These are phyloP conservation scores for Penicillium sp. DNA, from an alignment of 2,329 filamentous ascomycete species.

Conservation along the genomic window DNA sequence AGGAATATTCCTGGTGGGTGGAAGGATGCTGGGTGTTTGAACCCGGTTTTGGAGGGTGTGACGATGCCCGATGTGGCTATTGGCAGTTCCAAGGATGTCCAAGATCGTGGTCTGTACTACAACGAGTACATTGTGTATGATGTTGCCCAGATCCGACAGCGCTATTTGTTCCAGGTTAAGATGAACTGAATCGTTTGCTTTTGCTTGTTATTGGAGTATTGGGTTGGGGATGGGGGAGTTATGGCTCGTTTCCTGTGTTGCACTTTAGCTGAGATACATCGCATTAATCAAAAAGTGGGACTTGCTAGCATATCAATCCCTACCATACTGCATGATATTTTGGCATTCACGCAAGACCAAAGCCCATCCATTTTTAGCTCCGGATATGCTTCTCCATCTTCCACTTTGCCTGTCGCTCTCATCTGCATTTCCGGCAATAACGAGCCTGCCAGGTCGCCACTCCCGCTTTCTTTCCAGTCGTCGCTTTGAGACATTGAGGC, in stretches of 20 bases:
- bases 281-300: too few species aligned
- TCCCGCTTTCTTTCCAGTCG: too few species aligned
- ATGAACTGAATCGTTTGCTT: constrained; percentile 27
- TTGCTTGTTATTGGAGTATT: neutral
- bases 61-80: constrained; percentile 52
- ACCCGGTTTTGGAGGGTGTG: constrained; percentile 63
- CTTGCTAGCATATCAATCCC: too few species aligned
- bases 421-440: too few species aligned
- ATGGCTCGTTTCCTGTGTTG: neutral
- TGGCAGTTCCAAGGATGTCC: neutral
- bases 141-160: constrained; percentile 46
- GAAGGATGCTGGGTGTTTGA: constrained; percentile 70
- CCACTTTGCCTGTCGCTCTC: too few species aligned
- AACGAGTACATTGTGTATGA: constrained; percentile 52
- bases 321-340: too few species aligned
- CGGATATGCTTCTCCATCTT: too few species aligned
- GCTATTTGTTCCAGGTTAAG: constrained; percentile 44
- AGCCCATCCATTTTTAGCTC: too few species aligned
- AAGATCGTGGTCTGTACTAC: constrained; percentile 23
- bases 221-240: neutral
- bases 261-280: too few species aligned
- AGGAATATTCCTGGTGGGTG: constrained; percentile 61
- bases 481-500: too few species aligned
- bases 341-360: too few species aligned
- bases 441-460: too few species aligned